These are phyloP conservation scores for Fragilariopsis cylindrus DNA, from an alignment of 108 stramenopile species.

Conservation along the genomic window DNA sequence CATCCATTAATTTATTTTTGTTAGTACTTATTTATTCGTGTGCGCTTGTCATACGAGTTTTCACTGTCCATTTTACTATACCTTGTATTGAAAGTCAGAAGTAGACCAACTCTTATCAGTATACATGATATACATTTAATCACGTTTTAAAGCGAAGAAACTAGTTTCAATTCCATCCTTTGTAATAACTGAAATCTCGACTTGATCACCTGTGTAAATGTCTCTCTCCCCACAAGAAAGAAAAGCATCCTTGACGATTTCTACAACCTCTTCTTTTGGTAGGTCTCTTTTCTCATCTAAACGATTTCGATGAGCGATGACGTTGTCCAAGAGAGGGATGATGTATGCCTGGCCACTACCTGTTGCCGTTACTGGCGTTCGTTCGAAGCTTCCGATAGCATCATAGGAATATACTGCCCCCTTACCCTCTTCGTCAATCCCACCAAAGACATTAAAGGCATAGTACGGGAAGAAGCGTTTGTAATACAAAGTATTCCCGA, in stretches of 20 bases:
- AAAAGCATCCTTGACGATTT: conserved; percentile 96
- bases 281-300: conserved; percentile 84
- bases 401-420: conserved; percentile 98
- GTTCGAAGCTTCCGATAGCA: conserved; percentile 96
- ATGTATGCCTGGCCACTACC: conserved; percentile 91
- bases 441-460: conserved; percentile 96
- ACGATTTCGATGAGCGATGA: conserved; percentile 93
- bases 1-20: too few species aligned
- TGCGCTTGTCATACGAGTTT: too few species aligned
- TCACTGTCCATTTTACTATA: too few species aligned
- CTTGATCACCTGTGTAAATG: conserved; percentile 97
- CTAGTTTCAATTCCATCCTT: conserved; percentile 78
- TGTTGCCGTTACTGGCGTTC: conserved; percentile 82
- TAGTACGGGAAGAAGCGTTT: conserved; percentile 99
- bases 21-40: too few species aligned
- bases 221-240: conserved; percentile 96
- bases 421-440: conserved; percentile 94
- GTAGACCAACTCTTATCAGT: too few species aligned
- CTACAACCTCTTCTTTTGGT: conserved; percentile 87
- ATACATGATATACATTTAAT: conserved; percentile 50
- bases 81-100: too few species aligned
- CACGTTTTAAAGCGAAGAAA: conserved; percentile 89
- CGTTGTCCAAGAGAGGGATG: conserved; percentile 94
- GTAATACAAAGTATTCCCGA: conserved; percentile 93
- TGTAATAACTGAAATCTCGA: conserved; percentile 94